Evolutionary conservation across 2,329 filamentous ascomycete species (phyloP).

Genomic region (Neofusicoccum ribis): DNA sequence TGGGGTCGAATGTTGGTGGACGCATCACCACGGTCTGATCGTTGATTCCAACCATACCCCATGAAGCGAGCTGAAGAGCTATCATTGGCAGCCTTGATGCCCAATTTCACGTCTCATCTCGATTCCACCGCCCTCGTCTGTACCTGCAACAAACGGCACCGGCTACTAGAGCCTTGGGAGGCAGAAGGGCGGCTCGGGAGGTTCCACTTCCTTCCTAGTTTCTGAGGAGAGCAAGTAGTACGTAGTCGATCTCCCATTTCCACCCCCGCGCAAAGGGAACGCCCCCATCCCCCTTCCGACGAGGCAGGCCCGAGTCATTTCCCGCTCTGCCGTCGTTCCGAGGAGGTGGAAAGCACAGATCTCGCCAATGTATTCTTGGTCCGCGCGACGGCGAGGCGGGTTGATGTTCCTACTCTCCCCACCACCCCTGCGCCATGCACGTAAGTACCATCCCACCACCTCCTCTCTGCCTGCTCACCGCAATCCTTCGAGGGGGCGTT

Average conservation of each 20-base stretch:
- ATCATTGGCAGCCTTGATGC: neutral
- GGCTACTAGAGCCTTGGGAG: neutral
- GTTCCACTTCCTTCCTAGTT: conserved; percentile 3
- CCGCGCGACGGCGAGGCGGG: neutral
- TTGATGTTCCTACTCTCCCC: neutral
- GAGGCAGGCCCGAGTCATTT: neutral
- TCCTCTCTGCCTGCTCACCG: conserved; percentile 1
- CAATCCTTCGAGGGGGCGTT: too few relatives aligned
- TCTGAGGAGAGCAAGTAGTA: neutral
- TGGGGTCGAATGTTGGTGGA: neutral
- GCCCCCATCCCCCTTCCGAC: neutral
- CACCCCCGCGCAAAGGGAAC: neutral
- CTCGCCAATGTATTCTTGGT: neutral
- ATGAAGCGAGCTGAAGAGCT: neutral
- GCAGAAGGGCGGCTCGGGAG: conserved; percentile 3
- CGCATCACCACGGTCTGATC: neutral
- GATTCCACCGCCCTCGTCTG: neutral
- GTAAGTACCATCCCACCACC: neutral
- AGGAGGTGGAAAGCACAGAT: neutral
- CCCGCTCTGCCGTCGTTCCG: neutral
- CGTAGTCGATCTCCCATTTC: neutral
- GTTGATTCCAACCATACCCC: neutral
- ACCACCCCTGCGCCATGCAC: conserved; percentile 2
- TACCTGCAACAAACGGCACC: neutral
- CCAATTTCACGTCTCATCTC: conserved; percentile 1